Percentiles rank a stretch among this genome's conserved stretches.
These are phyloP conservation scores for Fragaria ananassa DNA, from an alignment of 306 rosid species.

Conservation along the genomic window DNA sequence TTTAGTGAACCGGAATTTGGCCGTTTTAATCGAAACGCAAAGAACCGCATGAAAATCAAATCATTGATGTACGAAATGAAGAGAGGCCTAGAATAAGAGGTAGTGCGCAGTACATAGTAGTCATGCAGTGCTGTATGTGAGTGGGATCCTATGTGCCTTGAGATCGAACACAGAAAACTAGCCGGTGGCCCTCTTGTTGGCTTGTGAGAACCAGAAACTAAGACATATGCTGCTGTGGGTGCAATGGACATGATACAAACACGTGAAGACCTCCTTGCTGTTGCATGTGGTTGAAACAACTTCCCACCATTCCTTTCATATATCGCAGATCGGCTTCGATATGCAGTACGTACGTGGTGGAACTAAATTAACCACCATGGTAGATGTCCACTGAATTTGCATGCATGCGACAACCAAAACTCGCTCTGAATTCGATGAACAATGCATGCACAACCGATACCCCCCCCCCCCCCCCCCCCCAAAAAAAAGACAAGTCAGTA, in stretches of 20 bases:
- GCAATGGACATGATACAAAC: neutral
- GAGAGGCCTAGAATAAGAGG: no score
- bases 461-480: no score
- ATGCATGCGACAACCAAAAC: no score
- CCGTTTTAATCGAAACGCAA: neutral
- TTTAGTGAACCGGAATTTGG: neutral
- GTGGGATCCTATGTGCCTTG: neutral
- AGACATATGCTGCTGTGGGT: neutral
- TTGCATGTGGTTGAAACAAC: neutral
- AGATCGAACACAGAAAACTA: neutral
- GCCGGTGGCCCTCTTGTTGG: neutral
- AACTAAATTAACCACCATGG: no score
- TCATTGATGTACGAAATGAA: neutral
- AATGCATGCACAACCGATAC: no score
- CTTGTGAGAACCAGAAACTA: neutral
- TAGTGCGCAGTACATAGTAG: no score
- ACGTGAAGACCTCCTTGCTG: neutral
- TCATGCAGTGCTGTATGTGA: neutral
- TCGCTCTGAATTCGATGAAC: no score
- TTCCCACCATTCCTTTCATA: neutral
- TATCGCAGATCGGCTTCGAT: no score
- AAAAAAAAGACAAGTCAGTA: no score
- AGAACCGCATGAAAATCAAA: neutral
- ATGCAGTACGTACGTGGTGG: no score
- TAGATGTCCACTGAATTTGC: no score